Evolutionary conservation across 1,139 yeast genomes (phyloP), one percentile per base, ranked within the genome.

Genomic region (Pichiaceae sp.): DNA sequence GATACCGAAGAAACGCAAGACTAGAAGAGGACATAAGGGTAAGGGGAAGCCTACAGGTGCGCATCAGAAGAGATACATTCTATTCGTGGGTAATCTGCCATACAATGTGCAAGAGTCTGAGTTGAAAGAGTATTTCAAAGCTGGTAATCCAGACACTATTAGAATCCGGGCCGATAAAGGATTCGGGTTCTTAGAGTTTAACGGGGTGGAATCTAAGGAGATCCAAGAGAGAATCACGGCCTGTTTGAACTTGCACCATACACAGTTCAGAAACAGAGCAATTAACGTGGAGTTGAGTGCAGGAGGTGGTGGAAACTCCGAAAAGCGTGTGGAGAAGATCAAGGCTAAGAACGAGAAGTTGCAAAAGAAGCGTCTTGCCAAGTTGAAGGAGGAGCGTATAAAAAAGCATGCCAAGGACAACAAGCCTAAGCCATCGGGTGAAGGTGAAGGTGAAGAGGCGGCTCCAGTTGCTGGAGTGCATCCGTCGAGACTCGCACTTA

Each of bases 261-360:
- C 89, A 4, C 53, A 65, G 14, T 57, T 89, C 42, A 70, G 75
- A 42, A 69, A 72, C 38, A 70, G 96, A 46, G 83, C 78, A 56
- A 86, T 91, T 53, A 91, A 91, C 53, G 97, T 91, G 25, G 98
- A 91, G 60, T 70, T 91, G 51, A 91, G 97, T 2, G 98, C 86
- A 34, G 98, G 98, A 37, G 98, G 98, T 33, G 98, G 98, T 32
- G 98, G 98, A 36, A 89, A 89, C 58, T 78, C 94, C 6, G 68
- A 70, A 39, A 68, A 65, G 29, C 68, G 98, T 48, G 54, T 75
- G 40, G 71, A 72, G 34, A 91, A 91, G 62, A 70, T 91, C 50
- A 75, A 75, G 53, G 75, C 72, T 37, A 89, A 91, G 68, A 87
- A 89, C 56, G 82, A 75, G 36, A 80, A 79, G 51, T 62, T 86